Conservation (phyloP, 805 yeast species). For the Metschnikowia peoriensis region DNA sequence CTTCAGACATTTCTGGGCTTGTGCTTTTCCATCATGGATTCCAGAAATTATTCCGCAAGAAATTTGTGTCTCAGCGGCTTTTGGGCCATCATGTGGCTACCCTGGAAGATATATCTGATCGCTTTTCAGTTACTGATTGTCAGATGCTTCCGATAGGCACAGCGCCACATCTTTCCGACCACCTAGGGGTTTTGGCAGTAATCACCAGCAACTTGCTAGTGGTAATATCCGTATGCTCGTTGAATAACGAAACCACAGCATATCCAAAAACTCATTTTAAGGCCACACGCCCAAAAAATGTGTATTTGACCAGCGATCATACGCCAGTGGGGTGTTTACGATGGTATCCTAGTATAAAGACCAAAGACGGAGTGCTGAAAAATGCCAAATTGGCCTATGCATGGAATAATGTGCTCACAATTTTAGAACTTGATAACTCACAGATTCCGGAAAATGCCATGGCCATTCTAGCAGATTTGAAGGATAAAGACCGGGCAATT, state of each 20-base stretch:
- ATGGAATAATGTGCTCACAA: constrained; percentile 60
- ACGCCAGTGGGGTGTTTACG: constrained; percentile 43
- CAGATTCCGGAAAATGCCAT: constrained; percentile 31
- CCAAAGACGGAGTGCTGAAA: constrained; percentile 24
- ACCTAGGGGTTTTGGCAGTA: constrained; percentile 57
- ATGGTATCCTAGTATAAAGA: constrained; percentile 58
- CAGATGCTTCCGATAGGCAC: constrained; percentile 62
- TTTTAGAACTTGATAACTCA: constrained; percentile 49
- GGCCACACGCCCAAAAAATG: constrained; percentile 45
- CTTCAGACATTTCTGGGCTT: constrained; percentile 37
- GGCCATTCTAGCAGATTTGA: constrained; percentile 27
- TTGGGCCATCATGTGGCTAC: constrained; percentile 45
- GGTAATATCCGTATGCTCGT: constrained; percentile 51
- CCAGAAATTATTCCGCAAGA: constrained; percentile 53
- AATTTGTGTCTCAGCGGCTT: constrained; percentile 47
- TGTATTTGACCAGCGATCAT: constrained; percentile 22
- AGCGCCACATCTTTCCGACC: constrained; percentile 51
- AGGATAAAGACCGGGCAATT: constrained; percentile 38
- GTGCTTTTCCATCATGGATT: constrained; percentile 64
- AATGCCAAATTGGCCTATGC: constrained; percentile 59
- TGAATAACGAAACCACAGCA: constrained; percentile 32
- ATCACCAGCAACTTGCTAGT: constrained; percentile 50
- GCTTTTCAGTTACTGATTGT: constrained; percentile 28
- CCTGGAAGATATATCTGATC: constrained; percentile 10
- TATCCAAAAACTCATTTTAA: constrained; percentile 50